A percentile compares a stretch with the other conserved stretches of the same genome.
Evolutionary conservation across 129 eudicot genomes (phyloP).

Genomic region (Saposhnikovia divaricata): DNA sequence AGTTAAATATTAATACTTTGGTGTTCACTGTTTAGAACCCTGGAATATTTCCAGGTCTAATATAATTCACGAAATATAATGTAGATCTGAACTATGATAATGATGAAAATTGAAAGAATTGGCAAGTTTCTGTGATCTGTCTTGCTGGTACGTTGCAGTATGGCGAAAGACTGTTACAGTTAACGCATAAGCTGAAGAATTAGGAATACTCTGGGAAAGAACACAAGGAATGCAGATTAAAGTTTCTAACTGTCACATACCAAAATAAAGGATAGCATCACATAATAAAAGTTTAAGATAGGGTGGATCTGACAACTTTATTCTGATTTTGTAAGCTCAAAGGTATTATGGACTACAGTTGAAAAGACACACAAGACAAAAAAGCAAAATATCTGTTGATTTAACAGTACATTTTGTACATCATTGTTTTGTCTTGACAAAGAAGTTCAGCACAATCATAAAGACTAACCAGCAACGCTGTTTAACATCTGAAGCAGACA

Average conservation of each 20-base stretch:
- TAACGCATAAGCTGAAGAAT: neutral
- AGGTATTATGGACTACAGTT: neutral
- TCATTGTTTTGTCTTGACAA: neutral
- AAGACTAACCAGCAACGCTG: conserved; percentile 83
- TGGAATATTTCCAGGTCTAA: neutral
- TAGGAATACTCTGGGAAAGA: neutral
- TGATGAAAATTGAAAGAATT: neutral
- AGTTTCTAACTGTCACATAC: neutral
- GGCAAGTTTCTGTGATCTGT: neutral
- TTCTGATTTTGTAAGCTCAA: neutral
- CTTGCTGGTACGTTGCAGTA: neutral
- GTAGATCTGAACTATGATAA: neutral
- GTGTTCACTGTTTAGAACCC: neutral
- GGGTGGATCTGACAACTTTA: neutral
- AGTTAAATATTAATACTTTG: neutral
- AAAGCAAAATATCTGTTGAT: neutral
- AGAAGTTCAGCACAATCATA: neutral
- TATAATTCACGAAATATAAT: neutral
- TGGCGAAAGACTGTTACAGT: neutral
- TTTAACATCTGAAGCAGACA: conserved; percentile 94
- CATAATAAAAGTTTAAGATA: neutral
- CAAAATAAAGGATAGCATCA: neutral
- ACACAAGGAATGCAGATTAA: neutral
- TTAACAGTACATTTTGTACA: neutral
- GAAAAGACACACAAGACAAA: neutral